phyloP scores from a whole-genome alignment of 768 basidiomycete genomes.

The Rickenella mellea region DNA sequence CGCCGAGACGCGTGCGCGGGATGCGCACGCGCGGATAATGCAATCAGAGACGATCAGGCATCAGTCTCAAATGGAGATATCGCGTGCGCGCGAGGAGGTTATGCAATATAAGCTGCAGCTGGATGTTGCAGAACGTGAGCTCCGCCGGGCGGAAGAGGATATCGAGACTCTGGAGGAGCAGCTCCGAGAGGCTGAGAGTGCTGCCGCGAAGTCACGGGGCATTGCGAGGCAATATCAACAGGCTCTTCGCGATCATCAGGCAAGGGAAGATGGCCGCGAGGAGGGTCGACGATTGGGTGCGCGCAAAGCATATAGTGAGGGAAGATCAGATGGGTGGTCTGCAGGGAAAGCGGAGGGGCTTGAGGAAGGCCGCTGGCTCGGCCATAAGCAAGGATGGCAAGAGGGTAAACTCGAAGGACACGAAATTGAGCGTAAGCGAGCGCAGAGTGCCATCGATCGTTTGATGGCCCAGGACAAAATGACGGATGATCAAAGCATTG shows the following conservation, averaged over 20 bases:
- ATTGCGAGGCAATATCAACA: slow-evolving; percentile 31
- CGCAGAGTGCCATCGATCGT: slow-evolving; percentile 48
- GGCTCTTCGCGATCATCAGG: slow-evolving; percentile 35
- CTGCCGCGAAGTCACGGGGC: slow-evolving; percentile 32
- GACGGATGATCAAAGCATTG: too few species aligned
- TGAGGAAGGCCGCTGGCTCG: slow-evolving; percentile 32
- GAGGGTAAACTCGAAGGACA: slow-evolving; percentile 28
- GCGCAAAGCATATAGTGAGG: slow-evolving; percentile 34
- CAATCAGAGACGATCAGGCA: slow-evolving; percentile 33
- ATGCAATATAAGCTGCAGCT: slow-evolving; percentile 37
- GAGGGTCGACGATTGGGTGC: slow-evolving; percentile 31
- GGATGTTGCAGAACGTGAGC: slow-evolving; percentile 36
- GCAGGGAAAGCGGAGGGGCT: slow-evolving; percentile 38
- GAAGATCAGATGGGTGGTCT: slow-evolving; percentile 31
- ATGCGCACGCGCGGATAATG: slow-evolving; percentile 26
- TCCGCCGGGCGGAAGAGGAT: slow-evolving; percentile 20
- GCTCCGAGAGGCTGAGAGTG: slow-evolving; percentile 33
- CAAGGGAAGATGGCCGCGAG: slow-evolving; percentile 31
- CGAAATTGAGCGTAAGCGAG: slow-evolving; percentile 37
- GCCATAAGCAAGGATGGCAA: slow-evolving; percentile 22
- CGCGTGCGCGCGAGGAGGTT: slow-evolving; percentile 33
- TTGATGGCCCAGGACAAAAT: too few species aligned
- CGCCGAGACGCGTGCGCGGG: slow-evolving; percentile 39
- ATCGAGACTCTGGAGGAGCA: slow-evolving; percentile 25
- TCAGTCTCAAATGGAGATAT: slow-evolving; percentile 26